Base-by-base conservation (phyloP, 495 filamentous ascomycete genomes). In the Penicillium canariense region DNA sequence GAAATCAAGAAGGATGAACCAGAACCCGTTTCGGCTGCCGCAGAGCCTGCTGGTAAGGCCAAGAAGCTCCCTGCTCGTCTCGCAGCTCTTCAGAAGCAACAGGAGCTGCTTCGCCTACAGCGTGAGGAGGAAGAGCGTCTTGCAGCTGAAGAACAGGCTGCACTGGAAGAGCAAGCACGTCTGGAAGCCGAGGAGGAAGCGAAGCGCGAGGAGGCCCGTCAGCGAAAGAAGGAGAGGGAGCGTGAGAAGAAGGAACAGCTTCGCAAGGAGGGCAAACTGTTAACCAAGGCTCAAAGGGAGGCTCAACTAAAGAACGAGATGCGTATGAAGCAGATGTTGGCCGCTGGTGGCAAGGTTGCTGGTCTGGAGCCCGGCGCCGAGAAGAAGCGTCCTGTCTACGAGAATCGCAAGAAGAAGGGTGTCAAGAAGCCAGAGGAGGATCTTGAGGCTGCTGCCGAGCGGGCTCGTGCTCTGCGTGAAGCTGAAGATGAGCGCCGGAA, bases 171-270 rank as follows among this genome's bases (percentile, higher is more conserved):
- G 59, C 77, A 85, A 63, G 81, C 86, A 65, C 76, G 79, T 20
- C 56, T 70, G 7, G 87, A 84, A 23, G 89, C 80, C 10, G 91
- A 96, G 70, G 91, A 95, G 69, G 81, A 78, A 66, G 85, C 79
- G 69, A 83, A 78, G 55, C 84, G 76, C 63, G 90, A 89, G 55
- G 90, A 92, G 64, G 80, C 80, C 26, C 87, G 85, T 60, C 84
- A 85, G 11, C 73, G 80, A 44, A 96, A 88, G 80, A 97, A 96
- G 78, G 90, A 96, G 68, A 96, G 88, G 71, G 95, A 99, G 68
- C 95, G 88, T 71, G 88, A 96, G 71, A 93, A 83, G 77, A 91
- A 96, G 56, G 95, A 99, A 63, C 89, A 96, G 72, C 82, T 96
- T 14, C 94, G 94, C 77, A 92, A 84, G 67, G 91, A 96, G 71